Base-by-base conservation (phyloP, 768 basidiomycete genomes). In the Kondoa subrosea region DNA sequence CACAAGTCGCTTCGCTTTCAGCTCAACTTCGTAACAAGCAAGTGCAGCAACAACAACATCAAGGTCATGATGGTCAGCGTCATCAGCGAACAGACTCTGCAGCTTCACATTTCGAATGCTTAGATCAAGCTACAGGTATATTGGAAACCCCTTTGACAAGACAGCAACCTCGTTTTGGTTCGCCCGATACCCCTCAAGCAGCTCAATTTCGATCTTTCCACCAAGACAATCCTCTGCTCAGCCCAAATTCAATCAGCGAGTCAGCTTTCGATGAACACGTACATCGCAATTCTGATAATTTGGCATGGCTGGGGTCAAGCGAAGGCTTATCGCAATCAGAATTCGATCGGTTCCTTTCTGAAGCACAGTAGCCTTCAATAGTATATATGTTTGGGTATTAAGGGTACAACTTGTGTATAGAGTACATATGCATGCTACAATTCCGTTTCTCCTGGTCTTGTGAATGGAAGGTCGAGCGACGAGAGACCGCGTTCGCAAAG, bases 401-500 rank as follows among this genome's bases (percentile, higher is more conserved):
- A n/a, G n/a, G n/a, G n/a, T n/a, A n/a, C n/a, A n/a, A n/a, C n/a
- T n/a, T n/a, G n/a, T n/a, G n/a, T n/a, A n/a, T n/a, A n/a, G n/a
- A n/a, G 40, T 50, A 50, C 12, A 50, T 21, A 50, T 50, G 8
- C 8, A 50, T 8, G 40, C 21, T 50, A 8, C 21, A 50, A 21
- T 50, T 8, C 40, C 8, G 8, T 21, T 8, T 21, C 21, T 8
- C 21, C 21, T 8, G 40, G 21, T 50, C 85, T 90, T 34, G 88
- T 83, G 73, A 97, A 97, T 15, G 89, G 85, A 76, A 84, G 86
- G 76, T 97, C 92, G 72, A 97, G 77, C 3, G 87, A 86, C 2
- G 81, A 84, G 58, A 95, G 82, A 21, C 91, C 87, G 70, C 86
- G 86, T 75, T 97, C 95, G 77, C 95, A 99, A 67, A 96, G 78